Percentiles rank a stretch among this genome's conserved stretches.
These are phyloP conservation scores for Candida coquimbonensis DNA, from an alignment of 805 yeast species.

Conservation along the genomic window DNA sequence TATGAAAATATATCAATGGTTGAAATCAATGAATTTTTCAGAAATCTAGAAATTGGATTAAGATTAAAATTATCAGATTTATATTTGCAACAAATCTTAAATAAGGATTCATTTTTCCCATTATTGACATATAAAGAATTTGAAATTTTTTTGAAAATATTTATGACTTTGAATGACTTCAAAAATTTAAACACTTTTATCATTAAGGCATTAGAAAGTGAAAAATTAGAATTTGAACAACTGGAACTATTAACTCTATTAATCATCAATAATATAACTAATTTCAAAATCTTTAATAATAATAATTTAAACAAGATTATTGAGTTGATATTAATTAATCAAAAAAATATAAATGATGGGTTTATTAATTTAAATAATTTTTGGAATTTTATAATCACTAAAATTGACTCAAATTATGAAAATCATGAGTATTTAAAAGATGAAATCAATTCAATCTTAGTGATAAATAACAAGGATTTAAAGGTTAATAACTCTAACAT, in stretches of 20 bases:
- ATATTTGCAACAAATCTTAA: constrained; percentile 22
- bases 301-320: constrained; percentile 1
- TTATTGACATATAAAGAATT: constrained; percentile 32
- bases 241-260: constrained; percentile 9
- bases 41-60: constrained; percentile 21
- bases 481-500: neutral
- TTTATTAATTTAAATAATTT: constrained; percentile 6
- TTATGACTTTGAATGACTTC: constrained; percentile 17
- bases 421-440: neutral
- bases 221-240: constrained; percentile 14
- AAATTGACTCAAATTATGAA: neutral
- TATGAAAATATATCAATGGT: constrained; percentile 13
- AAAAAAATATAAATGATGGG: neutral
- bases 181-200: constrained; percentile 19
- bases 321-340: constrained; percentile 9
- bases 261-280: neutral
- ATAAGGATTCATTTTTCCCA: constrained; percentile 28
- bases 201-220: constrained; percentile 13
- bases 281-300: neutral
- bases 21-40: constrained; percentile 15
- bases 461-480: neutral
- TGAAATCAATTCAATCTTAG: constrained; percentile 5
- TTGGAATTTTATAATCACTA: constrained; percentile 1
- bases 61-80: constrained; percentile 28
- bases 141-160: constrained; percentile 11